Evolutionary conservation across 345 rosid genomes (phyloP).

Genomic region (Populus deltoides): DNA sequence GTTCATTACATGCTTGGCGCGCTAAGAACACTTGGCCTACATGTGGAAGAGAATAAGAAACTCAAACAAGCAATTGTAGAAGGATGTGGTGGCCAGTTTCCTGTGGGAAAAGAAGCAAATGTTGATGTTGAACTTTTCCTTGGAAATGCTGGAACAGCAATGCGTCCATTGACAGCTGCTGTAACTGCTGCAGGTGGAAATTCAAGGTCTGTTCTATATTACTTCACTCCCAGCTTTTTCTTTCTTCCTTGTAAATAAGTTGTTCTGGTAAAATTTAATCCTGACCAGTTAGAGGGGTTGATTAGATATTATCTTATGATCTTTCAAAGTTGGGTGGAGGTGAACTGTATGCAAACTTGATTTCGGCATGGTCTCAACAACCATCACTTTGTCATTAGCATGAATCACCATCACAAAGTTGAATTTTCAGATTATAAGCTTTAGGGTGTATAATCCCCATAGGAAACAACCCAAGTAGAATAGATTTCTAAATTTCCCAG

Average conservation of each 20-base stretch:
- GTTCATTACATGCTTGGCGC: conserved; percentile 88
- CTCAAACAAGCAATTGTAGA: conserved; percentile 60
- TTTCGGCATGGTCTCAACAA: not conserved
- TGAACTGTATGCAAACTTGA: not conserved
- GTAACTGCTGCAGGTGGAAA: conserved; percentile 90
- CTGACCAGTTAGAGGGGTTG: not conserved
- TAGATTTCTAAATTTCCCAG: not conserved
- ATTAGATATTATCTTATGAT: not conserved
- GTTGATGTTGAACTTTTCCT: conserved; percentile 74
- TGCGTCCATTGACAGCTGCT: conserved; percentile 96
- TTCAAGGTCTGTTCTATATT: conserved; percentile 46
- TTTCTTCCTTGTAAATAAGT: not conserved
- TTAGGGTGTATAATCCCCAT: not conserved
- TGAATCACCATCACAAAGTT: not conserved
- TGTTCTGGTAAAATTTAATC: not conserved
- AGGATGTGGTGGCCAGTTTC: conserved; percentile 86
- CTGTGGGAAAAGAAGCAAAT: conserved; percentile 50
- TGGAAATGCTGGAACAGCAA: conserved; percentile 95
- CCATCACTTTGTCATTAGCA: not conserved
- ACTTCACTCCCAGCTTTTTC: not conserved
- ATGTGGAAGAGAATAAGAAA: conserved; percentile 53
- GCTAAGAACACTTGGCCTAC: conserved; percentile 64
- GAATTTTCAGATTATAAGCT: not conserved
- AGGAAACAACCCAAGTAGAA: not conserved
- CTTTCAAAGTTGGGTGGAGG: not conserved